Percentiles rank a stretch among this genome's conserved stretches.
Evolutionary conservation across 441 rosid genomes (phyloP).

Genomic region (Arabidopsis hybrid): DNA sequence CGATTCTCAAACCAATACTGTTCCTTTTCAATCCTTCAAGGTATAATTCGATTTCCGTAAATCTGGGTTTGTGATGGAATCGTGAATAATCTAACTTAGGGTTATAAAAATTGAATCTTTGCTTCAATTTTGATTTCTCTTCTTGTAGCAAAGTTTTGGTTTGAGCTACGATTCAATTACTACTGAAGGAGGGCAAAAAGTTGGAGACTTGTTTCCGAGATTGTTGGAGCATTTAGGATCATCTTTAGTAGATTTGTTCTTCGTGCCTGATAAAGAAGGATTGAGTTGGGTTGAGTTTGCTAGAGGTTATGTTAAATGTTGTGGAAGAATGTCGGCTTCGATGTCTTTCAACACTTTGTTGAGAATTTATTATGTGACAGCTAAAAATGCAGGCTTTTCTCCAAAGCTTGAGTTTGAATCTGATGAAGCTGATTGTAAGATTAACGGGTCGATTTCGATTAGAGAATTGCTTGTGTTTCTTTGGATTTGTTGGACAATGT

Average conservation of each 20-base stretch:
- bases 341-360: slow-evolving; percentile 59
- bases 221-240: slow-evolving; percentile 64
- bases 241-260: slow-evolving; percentile 73
- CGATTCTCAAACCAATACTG: slow-evolving; percentile 59
- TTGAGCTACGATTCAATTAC: slow-evolving; percentile 50
- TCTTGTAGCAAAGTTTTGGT: slow-evolving; percentile 67
- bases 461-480: slow-evolving; percentile 65
- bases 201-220: slow-evolving; percentile 53
- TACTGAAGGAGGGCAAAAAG: slow-evolving; percentile 51
- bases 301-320: slow-evolving; percentile 74
- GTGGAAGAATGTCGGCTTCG: slow-evolving; percentile 81
- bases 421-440: slow-evolving; percentile 67
- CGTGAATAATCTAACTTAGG: not conserved
- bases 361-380: slow-evolving; percentile 54
- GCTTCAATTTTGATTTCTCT: not conserved
- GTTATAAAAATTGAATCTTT: slow-evolving; percentile 12
- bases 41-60: slow-evolving; percentile 39
- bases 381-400: slow-evolving; percentile 55
- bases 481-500: slow-evolving; percentile 83
- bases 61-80: slow-evolving; percentile 3
- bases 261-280: slow-evolving; percentile 58
- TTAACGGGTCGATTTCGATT: slow-evolving; percentile 60
- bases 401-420: slow-evolving; percentile 70
- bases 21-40: slow-evolving; percentile 69
- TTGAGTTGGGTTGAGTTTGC: slow-evolving; percentile 78